Conservation (phyloP, 805 yeast species). For the Hemisphaericaspora nanyangensis region DNA sequence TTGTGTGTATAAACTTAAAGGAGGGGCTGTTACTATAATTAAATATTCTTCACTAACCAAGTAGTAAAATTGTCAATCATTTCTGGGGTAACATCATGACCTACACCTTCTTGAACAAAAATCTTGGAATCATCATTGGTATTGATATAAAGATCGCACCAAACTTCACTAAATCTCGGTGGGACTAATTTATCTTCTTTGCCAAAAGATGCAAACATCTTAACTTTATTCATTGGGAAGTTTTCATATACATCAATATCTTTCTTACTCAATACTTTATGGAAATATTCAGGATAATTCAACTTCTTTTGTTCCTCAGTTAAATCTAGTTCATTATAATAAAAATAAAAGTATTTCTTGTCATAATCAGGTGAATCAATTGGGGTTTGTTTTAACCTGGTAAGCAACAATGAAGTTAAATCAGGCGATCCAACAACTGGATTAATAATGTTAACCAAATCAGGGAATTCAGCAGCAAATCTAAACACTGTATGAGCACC, state of each 20-base stretch:
- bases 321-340: conserved; percentile 32
- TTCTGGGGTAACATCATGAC: conserved; percentile 31
- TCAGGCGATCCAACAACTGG: conserved; percentile 52
- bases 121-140: conserved; percentile 21
- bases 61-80: conserved; percentile 30
- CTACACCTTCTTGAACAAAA: conserved; percentile 25
- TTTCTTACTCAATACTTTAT: conserved; percentile 21
- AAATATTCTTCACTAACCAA: conserved; percentile 24
- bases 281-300: conserved; percentile 32
- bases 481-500: conserved; percentile 58
- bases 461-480: conserved; percentile 37
- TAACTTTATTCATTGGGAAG: conserved; percentile 28
- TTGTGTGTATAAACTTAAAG: no score
- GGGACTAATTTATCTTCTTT: conserved; percentile 36
- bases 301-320: conserved; percentile 19
- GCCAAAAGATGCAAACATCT: conserved; percentile 36
- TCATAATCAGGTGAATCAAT: conserved; percentile 17
- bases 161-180: conserved; percentile 23
- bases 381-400: conserved; percentile 28
- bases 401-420: conserved; percentile 41
- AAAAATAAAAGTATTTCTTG: conserved; percentile 28
- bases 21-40: no score
- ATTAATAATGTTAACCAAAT: conserved; percentile 35
- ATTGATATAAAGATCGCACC: conserved; percentile 28
- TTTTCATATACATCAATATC: conserved; percentile 30